Conservation (phyloP, 192 early-diverging fungal genomes). For the Backusella parvicylindrica region DNA sequence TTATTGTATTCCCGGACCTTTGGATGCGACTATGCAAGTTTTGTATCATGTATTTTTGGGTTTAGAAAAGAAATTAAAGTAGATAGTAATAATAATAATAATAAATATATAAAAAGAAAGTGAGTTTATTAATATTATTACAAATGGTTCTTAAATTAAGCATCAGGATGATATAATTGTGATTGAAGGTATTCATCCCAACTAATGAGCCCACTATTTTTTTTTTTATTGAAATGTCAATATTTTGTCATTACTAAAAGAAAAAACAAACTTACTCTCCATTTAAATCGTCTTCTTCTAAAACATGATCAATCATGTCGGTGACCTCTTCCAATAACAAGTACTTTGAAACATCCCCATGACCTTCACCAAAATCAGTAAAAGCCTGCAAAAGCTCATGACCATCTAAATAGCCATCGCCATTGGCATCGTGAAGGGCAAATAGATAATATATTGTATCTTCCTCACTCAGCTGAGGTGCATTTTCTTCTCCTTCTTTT, state of each 20-base stretch:
- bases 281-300: constrained; percentile 73
- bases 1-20: constrained; percentile 54
- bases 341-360: constrained; percentile 25
- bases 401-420: constrained; percentile 71
- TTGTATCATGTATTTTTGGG: constrained; percentile 33
- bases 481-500: constrained; percentile 15
- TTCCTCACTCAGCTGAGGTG: constrained; percentile 42
- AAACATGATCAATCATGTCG: constrained; percentile 68
- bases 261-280: constrained; percentile 71
- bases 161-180: constrained; percentile 42
- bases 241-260: not conserved
- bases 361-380: constrained; percentile 33
- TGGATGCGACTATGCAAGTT: constrained; percentile 42
- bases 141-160: not conserved
- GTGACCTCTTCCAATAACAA: constrained; percentile 48
- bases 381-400: constrained; percentile 69
- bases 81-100: no score
- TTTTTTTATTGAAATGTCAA: not conserved
- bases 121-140: not conserved
- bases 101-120: not conserved
- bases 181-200: constrained; percentile 56
- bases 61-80: constrained; percentile 1
- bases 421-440: constrained; percentile 69
- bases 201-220: constrained; percentile 49
- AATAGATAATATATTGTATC: constrained; percentile 71